Conservation (phyloP, 345 rosid genomes). For the Pistacia integerrima region DNA sequence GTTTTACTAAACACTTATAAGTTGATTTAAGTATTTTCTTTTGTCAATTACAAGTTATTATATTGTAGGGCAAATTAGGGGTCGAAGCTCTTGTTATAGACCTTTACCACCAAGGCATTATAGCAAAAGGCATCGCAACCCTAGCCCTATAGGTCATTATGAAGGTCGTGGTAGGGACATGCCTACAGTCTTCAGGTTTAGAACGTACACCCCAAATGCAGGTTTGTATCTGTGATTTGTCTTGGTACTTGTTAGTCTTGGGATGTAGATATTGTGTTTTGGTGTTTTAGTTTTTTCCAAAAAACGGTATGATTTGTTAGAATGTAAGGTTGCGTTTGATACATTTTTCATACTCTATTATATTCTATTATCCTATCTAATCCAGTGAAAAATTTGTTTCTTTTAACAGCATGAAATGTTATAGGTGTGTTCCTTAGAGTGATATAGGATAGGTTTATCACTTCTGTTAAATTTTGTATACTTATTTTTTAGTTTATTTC, state of each 20-base stretch:
- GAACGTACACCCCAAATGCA: slow-evolving; percentile 74
- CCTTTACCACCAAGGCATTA: slow-evolving; percentile 79
- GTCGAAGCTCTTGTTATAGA: slow-evolving; percentile 79
- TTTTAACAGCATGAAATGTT: neutral
- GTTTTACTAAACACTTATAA: no score
- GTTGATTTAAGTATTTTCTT: neutral
- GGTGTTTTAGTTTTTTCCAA: neutral
- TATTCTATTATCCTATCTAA: neutral
- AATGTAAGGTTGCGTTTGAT: no score
- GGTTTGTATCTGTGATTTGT: slow-evolving; percentile 36
- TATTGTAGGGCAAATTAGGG: slow-evolving; percentile 46
- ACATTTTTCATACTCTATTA: no score
- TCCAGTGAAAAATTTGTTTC: neutral
- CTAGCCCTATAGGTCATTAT: slow-evolving; percentile 64
- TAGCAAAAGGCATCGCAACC: slow-evolving; percentile 62
- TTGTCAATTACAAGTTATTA: slow-evolving; percentile 1
- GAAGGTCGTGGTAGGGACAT: slow-evolving; percentile 60
- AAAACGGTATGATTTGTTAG: neutral
- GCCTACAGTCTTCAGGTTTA: slow-evolving; percentile 87
- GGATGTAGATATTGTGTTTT: neutral
- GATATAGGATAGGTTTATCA: neutral
- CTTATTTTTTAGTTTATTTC: neutral
- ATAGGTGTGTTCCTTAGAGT: neutral
- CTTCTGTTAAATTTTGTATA: neutral
- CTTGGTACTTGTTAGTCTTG: neutral